These are phyloP conservation scores for Alternaria arborescens DNA, from an alignment of 2,329 filamentous ascomycete species.

Conservation along the genomic window DNA sequence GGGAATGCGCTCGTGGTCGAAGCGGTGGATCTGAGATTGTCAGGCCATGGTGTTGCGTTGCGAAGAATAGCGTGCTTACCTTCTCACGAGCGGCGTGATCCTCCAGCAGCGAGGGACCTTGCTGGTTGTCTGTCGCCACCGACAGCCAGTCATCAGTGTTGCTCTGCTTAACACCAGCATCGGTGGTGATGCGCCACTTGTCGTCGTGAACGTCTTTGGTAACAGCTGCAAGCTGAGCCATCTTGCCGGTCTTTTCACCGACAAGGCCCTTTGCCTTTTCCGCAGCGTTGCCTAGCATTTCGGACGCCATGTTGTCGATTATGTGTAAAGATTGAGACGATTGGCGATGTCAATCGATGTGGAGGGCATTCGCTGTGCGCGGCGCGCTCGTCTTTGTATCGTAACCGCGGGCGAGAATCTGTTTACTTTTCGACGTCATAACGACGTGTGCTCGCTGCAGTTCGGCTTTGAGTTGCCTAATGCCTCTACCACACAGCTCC, in stretches of 20 bases:
- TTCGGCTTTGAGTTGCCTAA: slow-evolving; percentile 18
- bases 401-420: slow-evolving; percentile 2
- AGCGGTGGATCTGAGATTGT: slow-evolving; percentile 70
- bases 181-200: slow-evolving; percentile 73
- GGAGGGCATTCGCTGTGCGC: neutral
- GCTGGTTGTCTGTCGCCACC: slow-evolving; percentile 67
- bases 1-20: slow-evolving; percentile 77
- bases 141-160: slow-evolving; percentile 83
- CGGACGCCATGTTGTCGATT: slow-evolving; percentile 39
- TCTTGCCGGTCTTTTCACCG: slow-evolving; percentile 60
- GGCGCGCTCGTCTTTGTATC: slow-evolving; percentile 18
- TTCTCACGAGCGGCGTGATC: slow-evolving; percentile 78
- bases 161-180: slow-evolving; percentile 76
- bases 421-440: slow-evolving; percentile 32
- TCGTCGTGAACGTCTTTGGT: slow-evolving; percentile 65
- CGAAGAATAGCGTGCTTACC: slow-evolving; percentile 54
- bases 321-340: slow-evolving; percentile 6
- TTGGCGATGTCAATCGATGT: slow-evolving; percentile 15
- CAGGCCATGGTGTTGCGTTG: neutral
- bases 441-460: slow-evolving; percentile 27
- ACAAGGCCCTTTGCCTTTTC: slow-evolving; percentile 47
- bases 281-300: slow-evolving; percentile 38
- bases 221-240: slow-evolving; percentile 66
- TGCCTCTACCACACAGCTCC: slow-evolving; percentile 20
- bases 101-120: slow-evolving; percentile 74